Evolutionary conservation across 306 rosid genomes (phyloP).

Genomic region (Medicago ruthenica): DNA sequence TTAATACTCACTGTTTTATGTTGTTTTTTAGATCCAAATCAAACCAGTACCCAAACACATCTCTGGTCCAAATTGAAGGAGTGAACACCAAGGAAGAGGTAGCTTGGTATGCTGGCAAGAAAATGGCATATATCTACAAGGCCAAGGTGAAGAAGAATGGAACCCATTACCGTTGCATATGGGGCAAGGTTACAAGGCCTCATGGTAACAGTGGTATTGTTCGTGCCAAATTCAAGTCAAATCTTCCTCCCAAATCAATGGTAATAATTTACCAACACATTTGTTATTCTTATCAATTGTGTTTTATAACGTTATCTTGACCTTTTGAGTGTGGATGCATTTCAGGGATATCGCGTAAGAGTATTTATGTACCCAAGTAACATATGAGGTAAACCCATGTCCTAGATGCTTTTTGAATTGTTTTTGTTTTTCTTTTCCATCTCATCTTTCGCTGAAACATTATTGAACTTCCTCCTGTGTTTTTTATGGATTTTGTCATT

Average conservation of each 20-base stretch:
- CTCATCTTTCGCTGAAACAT: background rate
- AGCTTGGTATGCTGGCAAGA: constrained; percentile 83
- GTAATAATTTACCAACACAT: constrained; percentile 41
- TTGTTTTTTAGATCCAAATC: constrained; percentile 73
- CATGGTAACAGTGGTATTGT: constrained; percentile 93
- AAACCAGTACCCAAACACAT: constrained; percentile 89
- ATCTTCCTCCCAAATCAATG: constrained; percentile 92
- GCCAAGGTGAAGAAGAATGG: constrained; percentile 94
- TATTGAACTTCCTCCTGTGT: background rate
- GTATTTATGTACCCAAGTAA: constrained; percentile 97
- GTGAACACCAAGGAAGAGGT: constrained; percentile 96
- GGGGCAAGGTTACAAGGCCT: constrained; percentile 92
- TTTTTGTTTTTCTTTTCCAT: background rate
- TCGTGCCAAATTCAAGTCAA: constrained; percentile 91
- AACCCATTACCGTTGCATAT: constrained; percentile 85
- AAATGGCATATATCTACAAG: constrained; percentile 91
- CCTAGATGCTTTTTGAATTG: background rate
- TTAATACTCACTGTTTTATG: background rate
- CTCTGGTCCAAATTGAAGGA: constrained; percentile 86
- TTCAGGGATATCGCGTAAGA: constrained; percentile 85
- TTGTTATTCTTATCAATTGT: background rate
- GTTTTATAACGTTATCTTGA: constrained; percentile 9
- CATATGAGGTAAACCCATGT: constrained; percentile 62
- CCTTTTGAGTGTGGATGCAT: background rate
- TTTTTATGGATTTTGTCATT: background rate